A percentile compares a stretch with the other conserved stretches of the same genome.
phyloP scores from a whole-genome alignment of 2,329 filamentous ascomycete species.

The Beauveria varroae region DNA sequence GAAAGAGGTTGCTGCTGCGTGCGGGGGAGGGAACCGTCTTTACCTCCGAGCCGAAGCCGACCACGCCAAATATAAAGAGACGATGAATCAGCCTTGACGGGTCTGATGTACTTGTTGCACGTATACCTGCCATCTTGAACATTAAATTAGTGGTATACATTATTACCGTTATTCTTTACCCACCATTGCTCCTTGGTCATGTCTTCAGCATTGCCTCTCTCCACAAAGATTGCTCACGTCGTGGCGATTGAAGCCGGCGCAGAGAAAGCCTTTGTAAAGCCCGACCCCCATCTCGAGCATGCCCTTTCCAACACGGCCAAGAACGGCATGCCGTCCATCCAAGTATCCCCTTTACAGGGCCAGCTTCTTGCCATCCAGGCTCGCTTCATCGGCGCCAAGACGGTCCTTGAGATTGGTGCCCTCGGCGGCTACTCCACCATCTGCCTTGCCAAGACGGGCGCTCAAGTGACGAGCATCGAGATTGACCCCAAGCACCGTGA shows the following conservation, averaged over 20 bases:
- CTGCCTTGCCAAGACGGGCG: constrained; percentile 37
- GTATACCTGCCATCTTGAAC: not conserved
- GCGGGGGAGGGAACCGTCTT: not conserved
- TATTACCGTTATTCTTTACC: too few relatives aligned
- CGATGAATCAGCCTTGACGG: not conserved
- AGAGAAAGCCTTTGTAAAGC: not conserved
- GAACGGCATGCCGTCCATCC: constrained; percentile 29
- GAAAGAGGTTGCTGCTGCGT: too few relatives aligned
- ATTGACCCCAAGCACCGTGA: constrained; percentile 36
- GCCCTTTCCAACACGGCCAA: constrained; percentile 24
- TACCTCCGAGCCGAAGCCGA: constrained; percentile 5
- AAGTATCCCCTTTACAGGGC: constrained; percentile 27
- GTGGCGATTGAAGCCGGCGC: not conserved
- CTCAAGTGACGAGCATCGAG: constrained; percentile 43
- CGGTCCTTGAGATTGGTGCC: constrained; percentile 46
- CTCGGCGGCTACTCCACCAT: constrained; percentile 48
- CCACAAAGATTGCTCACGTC: constrained; percentile 12
- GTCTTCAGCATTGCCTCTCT: not conserved
- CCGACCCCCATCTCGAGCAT: constrained; percentile 17
- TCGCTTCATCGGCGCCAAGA: constrained; percentile 26
- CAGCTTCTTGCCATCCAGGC: constrained; percentile 32
- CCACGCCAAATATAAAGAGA: not conserved
- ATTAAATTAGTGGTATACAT: too few relatives aligned
- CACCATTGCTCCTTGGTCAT: not conserved
- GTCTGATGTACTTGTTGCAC: not conserved